These are phyloP conservation scores for Phytophthora kernoviae DNA, from an alignment of 352 stramenopile genomes.

Conservation along the genomic window DNA sequence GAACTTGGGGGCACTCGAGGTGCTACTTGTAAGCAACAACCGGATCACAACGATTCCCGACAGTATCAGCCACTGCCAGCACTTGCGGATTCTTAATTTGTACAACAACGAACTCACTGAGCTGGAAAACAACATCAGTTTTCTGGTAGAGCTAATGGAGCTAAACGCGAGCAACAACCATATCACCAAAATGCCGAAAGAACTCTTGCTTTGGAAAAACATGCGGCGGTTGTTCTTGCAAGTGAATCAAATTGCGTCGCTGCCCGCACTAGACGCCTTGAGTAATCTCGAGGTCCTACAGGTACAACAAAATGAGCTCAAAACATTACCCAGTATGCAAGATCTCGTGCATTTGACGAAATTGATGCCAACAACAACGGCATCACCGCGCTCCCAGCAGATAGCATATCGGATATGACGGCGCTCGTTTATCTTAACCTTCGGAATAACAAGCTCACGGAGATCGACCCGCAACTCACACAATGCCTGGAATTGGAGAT, in stretches of 20 bases:
- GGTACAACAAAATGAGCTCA: constrained; percentile 66
- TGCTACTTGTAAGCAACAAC: constrained; percentile 61
- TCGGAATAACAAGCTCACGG: constrained; percentile 58
- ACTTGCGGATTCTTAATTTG: constrained; percentile 67
- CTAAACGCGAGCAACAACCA: constrained; percentile 77
- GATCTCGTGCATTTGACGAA: constrained; percentile 69
- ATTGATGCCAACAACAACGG: constrained; percentile 79
- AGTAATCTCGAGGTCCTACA: constrained; percentile 67
- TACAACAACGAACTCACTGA: constrained; percentile 79
- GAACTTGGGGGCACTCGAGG: constrained; percentile 53
- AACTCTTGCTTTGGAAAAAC: constrained; percentile 57
- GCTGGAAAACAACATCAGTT: constrained; percentile 48
- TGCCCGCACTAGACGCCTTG: constrained; percentile 56
- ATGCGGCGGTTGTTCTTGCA: constrained; percentile 63
- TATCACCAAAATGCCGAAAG: constrained; percentile 40
- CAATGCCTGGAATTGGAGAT: constrained; percentile 64
- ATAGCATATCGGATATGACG: constrained; percentile 56
- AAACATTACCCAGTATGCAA: constrained; percentile 62
- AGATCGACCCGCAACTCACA: constrained; percentile 52
- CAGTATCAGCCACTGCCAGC: constrained; percentile 51
- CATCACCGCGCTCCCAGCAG: constrained; percentile 47
- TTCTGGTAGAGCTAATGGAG: constrained; percentile 65
- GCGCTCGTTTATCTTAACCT: constrained; percentile 71
- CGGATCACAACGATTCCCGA: constrained; percentile 52
- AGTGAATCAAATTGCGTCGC: constrained; percentile 49